A percentile compares a stretch with the other conserved stretches of the same genome.
Evolutionary conservation across 805 yeast genomes (phyloP).

Genomic region (Wickerhamiella azymoides): DNA sequence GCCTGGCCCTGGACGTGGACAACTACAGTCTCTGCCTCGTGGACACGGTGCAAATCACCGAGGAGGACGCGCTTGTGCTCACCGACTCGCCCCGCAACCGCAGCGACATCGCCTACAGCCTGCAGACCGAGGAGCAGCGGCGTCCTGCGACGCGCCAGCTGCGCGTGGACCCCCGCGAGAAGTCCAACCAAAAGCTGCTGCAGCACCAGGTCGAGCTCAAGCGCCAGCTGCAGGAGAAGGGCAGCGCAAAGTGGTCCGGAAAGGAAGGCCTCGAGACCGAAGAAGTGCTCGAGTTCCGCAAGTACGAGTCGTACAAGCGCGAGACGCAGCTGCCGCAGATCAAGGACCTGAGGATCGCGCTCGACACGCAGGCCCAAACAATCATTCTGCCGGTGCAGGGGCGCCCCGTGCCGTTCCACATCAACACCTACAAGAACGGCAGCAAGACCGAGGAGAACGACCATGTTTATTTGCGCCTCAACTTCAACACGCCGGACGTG

Average conservation of each 20-base stretch:
- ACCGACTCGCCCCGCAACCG: slow-evolving; percentile 62
- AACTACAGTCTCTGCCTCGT: slow-evolving; percentile 59
- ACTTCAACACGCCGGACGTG: slow-evolving; percentile 88
- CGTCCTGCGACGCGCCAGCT: slow-evolving; percentile 11
- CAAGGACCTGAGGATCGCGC: slow-evolving; percentile 70
- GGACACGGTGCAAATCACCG: slow-evolving; percentile 65
- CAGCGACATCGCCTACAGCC: slow-evolving; percentile 69
- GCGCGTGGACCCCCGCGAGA: slow-evolving; percentile 14
- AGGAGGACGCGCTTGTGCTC: slow-evolving; percentile 45
- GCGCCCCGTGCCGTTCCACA: slow-evolving; percentile 95
- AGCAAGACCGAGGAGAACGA: slow-evolving; percentile 95
- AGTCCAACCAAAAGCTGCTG: slow-evolving; percentile 65
- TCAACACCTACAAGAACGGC: slow-evolving; percentile 85
- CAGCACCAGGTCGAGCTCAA: slow-evolving; percentile 74
- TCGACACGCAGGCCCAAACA: slow-evolving; percentile 78
- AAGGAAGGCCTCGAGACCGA: slow-evolving; percentile 24
- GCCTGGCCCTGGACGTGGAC: slow-evolving; percentile 63
- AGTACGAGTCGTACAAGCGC: slow-evolving; percentile 85
- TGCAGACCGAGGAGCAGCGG: slow-evolving; percentile 36
- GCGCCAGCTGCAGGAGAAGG: slow-evolving; percentile 74
- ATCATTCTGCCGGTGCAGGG: slow-evolving; percentile 85
- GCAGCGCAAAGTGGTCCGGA: slow-evolving; percentile 35
- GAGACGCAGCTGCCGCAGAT: slow-evolving; percentile 87
- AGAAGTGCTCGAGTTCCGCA: slow-evolving; percentile 61
- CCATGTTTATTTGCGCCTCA: slow-evolving; percentile 75